Base-by-base conservation (phyloP, 208 protist species). In the Vickermania ingenoplastis region DNA sequence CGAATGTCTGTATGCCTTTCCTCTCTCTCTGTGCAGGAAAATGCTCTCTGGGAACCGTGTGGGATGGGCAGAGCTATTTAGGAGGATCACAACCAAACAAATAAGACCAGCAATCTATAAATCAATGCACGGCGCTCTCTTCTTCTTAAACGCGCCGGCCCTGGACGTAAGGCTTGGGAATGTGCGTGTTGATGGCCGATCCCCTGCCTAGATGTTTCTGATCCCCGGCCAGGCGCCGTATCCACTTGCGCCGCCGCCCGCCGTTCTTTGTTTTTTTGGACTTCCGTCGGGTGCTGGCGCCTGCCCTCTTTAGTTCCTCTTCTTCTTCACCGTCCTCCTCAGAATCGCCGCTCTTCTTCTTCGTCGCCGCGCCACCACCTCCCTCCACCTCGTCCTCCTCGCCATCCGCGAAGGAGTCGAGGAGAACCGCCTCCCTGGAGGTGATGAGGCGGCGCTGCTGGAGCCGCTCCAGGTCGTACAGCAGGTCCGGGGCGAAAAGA, bases 151-250 rank as follows among this genome's bases (percentile, higher is more conserved):
- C 56, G 3, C 50, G 52, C 7, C 83, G 75, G 25, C 84, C 84
- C 49, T 77, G 67, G 2, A 94, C 84, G 61, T 94, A 94, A 2
- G 87, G 87, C 57, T 83, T 70, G 0, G 81, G 79, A n/a, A 94
- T 77, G 3, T 71, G 82, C 60, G 81, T 74, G 58, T 89, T 94
- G 26, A 90, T 79, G 70, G 79, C 73, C 26, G 83, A 90, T 25
- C 87, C 87, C 5, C 81, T 71, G 1, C 87, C 87, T 21, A 89
- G 61, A 36, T 88, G 61, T 24, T 67, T 77, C 45, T 76, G 73
- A 17, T 79, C 75, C 0, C 79, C 81, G 1, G 21, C 50, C 50
- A 26, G 21, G 7, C 50, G 13, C 5, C 23, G 50, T 29, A 36
- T 17, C 36, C 11, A 45, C 11, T n/a, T n/a, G 36, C 17, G 36